Evolutionary conservation across 2,329 filamentous ascomycete species (phyloP), one percentile per base, ranked within the genome.

Genomic region (Exophiala dermatitidis): DNA sequence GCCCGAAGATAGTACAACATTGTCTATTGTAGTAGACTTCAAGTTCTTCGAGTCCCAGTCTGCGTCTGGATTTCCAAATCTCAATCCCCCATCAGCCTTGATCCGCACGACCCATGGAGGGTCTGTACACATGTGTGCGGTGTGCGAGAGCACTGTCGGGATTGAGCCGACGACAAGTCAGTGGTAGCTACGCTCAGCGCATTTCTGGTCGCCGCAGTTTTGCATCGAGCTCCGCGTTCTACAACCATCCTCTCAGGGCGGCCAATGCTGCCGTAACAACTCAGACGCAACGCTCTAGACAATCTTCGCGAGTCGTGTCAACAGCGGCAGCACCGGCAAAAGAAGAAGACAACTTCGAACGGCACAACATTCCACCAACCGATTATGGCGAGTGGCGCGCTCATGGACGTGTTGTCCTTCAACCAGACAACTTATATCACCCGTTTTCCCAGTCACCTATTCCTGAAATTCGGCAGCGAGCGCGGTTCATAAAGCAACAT

Each of bases 401-500:
- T 10, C 58, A 58, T 54, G 50, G 58, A 61, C 64, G 65, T 66
- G 61, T 68, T 4, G 68, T 81, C 45, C 77, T 95, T 29, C 76
- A 76, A 59, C 78, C 83, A 47, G 83, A 94, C 71, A 86, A 96
- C 67, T 84, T 98, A 52, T 98, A 97, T 76, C 91, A 98, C 71
- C 83, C 88, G 6, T 95, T 93, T 69, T 88, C 88, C 34, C 78
- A 85, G 60, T 98, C 93, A 9, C 93, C 94, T 5, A 86, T 91
- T 40, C 85, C 88, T 37, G 85, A 87, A 57, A 96, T 98, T 60
- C 83, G 91, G 63, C 82, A 83, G 64, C 84, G 93, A 62, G 93
- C 91, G 30, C 87, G 86, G 6, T 94, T 88, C 65, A 97, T 97
- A 72, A 88, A 85, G 67, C 86, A 94, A 66, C 89, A 96, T 74